Conservation (phyloP, 2,329 filamentous ascomycete species). For the Lecanosticta acicola region DNA sequence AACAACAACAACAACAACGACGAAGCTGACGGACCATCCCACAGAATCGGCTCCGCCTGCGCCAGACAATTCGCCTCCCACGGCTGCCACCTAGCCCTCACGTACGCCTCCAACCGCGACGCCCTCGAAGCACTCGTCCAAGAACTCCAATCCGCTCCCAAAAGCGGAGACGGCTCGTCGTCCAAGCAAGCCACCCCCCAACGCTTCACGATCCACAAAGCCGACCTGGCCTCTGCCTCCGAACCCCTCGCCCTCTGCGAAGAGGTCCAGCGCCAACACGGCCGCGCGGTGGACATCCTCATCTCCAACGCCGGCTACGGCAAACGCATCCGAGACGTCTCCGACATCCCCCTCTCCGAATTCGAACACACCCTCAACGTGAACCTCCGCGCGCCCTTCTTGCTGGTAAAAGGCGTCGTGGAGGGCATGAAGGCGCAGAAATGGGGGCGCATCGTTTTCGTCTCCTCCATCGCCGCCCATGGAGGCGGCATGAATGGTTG, state of each 20-base stretch:
- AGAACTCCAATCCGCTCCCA: slow-evolving; percentile 18
- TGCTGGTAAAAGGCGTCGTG: slow-evolving; percentile 56
- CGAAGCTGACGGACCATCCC: neutral
- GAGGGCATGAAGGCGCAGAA: slow-evolving; percentile 54
- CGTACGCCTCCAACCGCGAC: slow-evolving; percentile 49
- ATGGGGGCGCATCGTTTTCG: slow-evolving; percentile 61
- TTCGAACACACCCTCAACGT: slow-evolving; percentile 59
- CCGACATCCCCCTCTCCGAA: slow-evolving; percentile 57
- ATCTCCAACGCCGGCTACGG: slow-evolving; percentile 63
- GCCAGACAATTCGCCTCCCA: slow-evolving; percentile 49
- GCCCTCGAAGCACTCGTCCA: slow-evolving; percentile 42
- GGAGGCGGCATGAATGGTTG: slow-evolving; percentile 56
- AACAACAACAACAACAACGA: neutral
- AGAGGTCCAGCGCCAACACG: slow-evolving; percentile 50
- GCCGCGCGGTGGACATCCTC: slow-evolving; percentile 55
- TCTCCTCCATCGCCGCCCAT: slow-evolving; percentile 58
- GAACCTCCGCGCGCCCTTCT: slow-evolving; percentile 58
- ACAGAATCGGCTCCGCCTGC: slow-evolving; percentile 55
- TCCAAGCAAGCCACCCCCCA: slow-evolving; percentile 34
- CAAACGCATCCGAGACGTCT: slow-evolving; percentile 49
- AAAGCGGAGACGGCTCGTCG: slow-evolving; percentile 10
- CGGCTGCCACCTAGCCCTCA: slow-evolving; percentile 53
- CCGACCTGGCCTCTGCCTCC: slow-evolving; percentile 51
- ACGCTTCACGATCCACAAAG: slow-evolving; percentile 50
- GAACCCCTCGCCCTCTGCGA: slow-evolving; percentile 51